phyloP scores from a whole-genome alignment of 805 yeast genomes.

The Candida odintsovae region DNA sequence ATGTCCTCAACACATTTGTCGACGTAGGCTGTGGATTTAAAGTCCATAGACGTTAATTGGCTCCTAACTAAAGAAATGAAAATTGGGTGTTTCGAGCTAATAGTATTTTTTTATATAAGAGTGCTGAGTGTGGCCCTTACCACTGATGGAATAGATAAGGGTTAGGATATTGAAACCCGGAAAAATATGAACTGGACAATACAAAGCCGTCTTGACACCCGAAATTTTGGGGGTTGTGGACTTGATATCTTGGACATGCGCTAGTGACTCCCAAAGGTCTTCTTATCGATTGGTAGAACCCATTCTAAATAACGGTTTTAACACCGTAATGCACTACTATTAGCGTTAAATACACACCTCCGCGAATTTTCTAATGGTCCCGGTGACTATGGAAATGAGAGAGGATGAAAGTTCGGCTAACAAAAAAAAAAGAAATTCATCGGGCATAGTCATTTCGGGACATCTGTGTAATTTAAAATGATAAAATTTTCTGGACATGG shows the following conservation, averaged over 20 bases:
- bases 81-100: not conserved
- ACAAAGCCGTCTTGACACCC: not conserved
- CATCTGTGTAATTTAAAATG: not conserved
- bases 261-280: no score
- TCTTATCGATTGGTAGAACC: no score
- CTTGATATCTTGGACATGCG: no score
- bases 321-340: no score
- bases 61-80: no score
- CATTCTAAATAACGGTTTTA: no score
- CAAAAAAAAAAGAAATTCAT: not conserved
- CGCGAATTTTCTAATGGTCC: not conserved
- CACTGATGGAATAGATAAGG: constrained; percentile 22
- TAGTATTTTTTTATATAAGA: no score
- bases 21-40: no score
- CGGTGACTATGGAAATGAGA: not conserved
- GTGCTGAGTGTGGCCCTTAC: constrained; percentile 7
- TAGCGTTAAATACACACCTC: no score
- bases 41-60: no score
- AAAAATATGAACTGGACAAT: not conserved
- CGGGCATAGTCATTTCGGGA: not conserved
- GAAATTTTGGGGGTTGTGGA: not conserved
- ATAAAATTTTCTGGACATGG: not conserved
- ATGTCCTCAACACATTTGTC: no score
- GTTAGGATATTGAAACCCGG: not conserved
- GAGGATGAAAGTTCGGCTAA: no score